Evolutionary conservation across 345 rosid species (phyloP).

Genomic region (Melaleuca quinquenervia): DNA sequence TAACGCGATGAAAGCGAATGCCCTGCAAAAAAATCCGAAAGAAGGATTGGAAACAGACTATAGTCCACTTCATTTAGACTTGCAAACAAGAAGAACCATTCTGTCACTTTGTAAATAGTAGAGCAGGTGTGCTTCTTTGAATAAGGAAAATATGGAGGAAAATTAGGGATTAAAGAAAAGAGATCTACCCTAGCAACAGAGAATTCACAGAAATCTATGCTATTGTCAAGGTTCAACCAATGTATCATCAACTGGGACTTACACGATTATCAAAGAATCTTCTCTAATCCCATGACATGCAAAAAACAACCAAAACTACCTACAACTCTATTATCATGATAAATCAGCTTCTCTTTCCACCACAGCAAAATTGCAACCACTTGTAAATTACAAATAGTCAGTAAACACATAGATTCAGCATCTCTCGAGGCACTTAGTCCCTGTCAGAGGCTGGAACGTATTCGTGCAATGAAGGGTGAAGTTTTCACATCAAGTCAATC

Average conservation of each 20-base stretch:
- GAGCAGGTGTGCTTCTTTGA: not conserved
- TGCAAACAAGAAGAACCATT: not conserved
- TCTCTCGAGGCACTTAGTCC: not conserved
- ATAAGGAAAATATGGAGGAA: not conserved
- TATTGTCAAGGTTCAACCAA: not conserved
- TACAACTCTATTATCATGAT: not conserved
- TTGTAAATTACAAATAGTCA: not conserved
- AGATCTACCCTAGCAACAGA: not conserved
- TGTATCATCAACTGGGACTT: not conserved
- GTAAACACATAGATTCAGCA: not conserved
- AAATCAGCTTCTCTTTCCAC: not conserved
- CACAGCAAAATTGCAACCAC: not conserved
- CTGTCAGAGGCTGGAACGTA: not conserved
- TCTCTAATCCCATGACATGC: not conserved
- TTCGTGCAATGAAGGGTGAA: not conserved
- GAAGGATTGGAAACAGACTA: not conserved
- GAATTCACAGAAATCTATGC: not conserved
- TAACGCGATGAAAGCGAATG: conserved; percentile 63
- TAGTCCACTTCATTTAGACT: not conserved
- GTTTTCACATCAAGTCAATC: not conserved
- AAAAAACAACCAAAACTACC: not conserved
- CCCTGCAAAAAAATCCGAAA: conserved; percentile 43
- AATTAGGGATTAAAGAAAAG: not conserved
- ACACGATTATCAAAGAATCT: not conserved
- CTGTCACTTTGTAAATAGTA: not conserved